phyloP scores from a whole-genome alignment of 805 yeast species.

The Teunomyces atbi region DNA sequence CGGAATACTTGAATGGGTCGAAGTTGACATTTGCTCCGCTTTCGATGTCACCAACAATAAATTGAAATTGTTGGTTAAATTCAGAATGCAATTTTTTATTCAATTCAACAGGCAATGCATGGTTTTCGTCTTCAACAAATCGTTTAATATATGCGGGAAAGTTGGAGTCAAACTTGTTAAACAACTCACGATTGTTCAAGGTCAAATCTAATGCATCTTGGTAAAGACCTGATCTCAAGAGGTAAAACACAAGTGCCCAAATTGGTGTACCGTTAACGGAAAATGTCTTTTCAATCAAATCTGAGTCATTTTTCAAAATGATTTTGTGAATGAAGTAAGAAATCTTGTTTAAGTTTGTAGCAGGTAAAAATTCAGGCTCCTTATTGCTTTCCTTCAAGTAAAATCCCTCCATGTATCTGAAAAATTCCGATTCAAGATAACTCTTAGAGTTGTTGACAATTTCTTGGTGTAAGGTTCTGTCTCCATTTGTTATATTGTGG shows the following conservation, averaged over 20 bases:
- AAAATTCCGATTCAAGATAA: conserved; percentile 75
- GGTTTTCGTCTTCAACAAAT: conserved; percentile 52
- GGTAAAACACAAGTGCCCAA: conserved; percentile 90
- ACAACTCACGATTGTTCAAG: conserved; percentile 59
- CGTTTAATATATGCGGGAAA: conserved; percentile 79
- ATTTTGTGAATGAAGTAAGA: conserved; percentile 51
- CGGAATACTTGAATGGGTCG: conserved; percentile 89
- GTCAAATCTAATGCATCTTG: conserved; percentile 76
- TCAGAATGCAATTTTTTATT: conserved; percentile 72
- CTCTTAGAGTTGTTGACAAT: conserved; percentile 55
- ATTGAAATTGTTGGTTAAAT: conserved; percentile 79
- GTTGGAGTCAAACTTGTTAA: conserved; percentile 80
- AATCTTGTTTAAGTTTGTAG: conserved; percentile 67
- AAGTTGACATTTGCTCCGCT: conserved; percentile 31
- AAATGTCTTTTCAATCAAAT: conserved; percentile 26
- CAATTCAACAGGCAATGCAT: conserved; percentile 61
- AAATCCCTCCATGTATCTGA: conserved; percentile 66
- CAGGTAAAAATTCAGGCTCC: conserved; percentile 45
- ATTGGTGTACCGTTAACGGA: conserved; percentile 78
- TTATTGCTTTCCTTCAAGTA: conserved; percentile 54
- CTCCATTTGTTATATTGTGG: conserved; percentile 19
- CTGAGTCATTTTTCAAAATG: conserved; percentile 29
- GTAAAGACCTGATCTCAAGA: conserved; percentile 79
- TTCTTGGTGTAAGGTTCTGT: conserved; percentile 32
- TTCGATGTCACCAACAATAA: conserved; percentile 42